phyloP scores from a whole-genome alignment of 169 alveolate genomes.

The Plasmodium sp. region DNA sequence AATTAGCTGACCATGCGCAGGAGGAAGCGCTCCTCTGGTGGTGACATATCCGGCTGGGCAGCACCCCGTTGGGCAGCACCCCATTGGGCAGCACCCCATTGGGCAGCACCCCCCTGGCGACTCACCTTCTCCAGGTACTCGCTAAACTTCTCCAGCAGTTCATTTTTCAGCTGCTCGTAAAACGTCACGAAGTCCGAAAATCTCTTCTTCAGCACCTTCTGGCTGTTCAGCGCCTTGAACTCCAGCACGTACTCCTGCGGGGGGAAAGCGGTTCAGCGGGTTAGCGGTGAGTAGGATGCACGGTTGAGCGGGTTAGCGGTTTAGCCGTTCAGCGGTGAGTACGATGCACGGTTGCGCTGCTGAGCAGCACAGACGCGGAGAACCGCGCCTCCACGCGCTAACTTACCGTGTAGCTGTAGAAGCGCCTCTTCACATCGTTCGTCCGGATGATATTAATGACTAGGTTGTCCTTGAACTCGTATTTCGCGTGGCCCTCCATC shows the following conservation, averaged over 20 bases:
- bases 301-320: not conserved
- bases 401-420: conserved; percentile 56
- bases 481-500: conserved; percentile 24
- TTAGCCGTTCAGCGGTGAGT: not conserved
- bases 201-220: conserved; percentile 47
- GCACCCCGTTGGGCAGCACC: not conserved
- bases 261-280: not conserved
- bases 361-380: not conserved
- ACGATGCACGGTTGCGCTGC: not conserved
- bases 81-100: too few relatives aligned
- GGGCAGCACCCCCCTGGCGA: not conserved
- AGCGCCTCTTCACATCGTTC: conserved; percentile 40
- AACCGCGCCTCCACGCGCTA: not conserved
- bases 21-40: not conserved
- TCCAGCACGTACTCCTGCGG: conserved; percentile 53
- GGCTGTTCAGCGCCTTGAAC: conserved; percentile 57
- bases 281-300: not conserved
- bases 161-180: conserved; percentile 29
- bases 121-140: conserved; percentile 33
- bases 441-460: conserved; percentile 39
- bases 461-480: conserved; percentile 56
- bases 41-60: not conserved
- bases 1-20: not conserved
- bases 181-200: conserved; percentile 45
- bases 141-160: conserved; percentile 16